Percentiles rank a stretch among this genome's conserved stretches.
Conservation (phyloP, 805 yeast species). For the Saccharomycopsis vini region DNA sequence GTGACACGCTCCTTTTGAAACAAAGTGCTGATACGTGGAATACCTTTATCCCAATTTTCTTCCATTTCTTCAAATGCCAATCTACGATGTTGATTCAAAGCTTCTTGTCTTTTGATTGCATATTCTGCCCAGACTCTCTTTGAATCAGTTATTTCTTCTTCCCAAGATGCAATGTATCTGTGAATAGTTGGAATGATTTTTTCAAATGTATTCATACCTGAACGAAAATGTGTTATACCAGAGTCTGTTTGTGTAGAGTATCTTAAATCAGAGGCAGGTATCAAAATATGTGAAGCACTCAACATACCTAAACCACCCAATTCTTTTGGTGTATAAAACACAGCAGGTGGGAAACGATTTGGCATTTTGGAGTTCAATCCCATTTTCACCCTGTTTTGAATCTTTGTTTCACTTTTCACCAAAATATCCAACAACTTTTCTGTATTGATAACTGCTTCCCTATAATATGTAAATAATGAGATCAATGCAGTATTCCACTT, state of each 20-base stretch:
- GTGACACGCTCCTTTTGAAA: slow-evolving; percentile 95
- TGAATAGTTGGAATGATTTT: slow-evolving; percentile 87
- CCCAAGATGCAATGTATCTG: slow-evolving; percentile 93
- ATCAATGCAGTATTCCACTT: slow-evolving; percentile 93
- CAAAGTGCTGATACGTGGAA: slow-evolving; percentile 90
- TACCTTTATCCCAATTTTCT: slow-evolving; percentile 92
- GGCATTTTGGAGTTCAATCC: slow-evolving; percentile 99
- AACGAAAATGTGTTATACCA: slow-evolving; percentile 87
- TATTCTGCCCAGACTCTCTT: slow-evolving; percentile 98
- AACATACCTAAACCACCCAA: slow-evolving; percentile 97
- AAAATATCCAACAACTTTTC: slow-evolving; percentile 67
- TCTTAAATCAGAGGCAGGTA: slow-evolving; percentile 84
- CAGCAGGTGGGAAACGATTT: slow-evolving; percentile 96
- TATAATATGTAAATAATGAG: slow-evolving; percentile 76
- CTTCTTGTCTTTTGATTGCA: slow-evolving; percentile 82
- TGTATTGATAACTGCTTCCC: slow-evolving; percentile 89
- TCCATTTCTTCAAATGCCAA: slow-evolving; percentile 89
- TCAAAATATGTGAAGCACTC: slow-evolving; percentile 90
- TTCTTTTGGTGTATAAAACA: slow-evolving; percentile 94
- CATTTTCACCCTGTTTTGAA: slow-evolving; percentile 88
- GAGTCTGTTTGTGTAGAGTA: slow-evolving; percentile 93
- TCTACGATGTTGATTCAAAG: slow-evolving; percentile 74
- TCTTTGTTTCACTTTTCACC: slow-evolving; percentile 86
- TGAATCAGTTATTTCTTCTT: slow-evolving; percentile 87
- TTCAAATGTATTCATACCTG: slow-evolving; percentile 81